These are phyloP conservation scores for Microcos paniculata DNA, from an alignment of 345 rosid species.

Conservation along the genomic window DNA sequence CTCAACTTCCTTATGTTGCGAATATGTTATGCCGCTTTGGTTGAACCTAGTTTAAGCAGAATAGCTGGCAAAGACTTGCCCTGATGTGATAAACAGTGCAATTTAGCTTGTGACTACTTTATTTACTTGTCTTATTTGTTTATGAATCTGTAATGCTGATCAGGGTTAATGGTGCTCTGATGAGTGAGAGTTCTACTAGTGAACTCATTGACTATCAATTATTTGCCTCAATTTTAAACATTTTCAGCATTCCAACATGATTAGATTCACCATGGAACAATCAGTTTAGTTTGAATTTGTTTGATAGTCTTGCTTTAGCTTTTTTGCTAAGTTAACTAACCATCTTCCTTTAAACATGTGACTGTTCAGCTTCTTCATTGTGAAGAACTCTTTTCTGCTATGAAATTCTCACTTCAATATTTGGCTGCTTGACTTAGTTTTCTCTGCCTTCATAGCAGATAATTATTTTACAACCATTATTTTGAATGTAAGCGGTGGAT, in stretches of 20 bases:
- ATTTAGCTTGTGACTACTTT: not conserved
- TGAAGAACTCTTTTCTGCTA: not conserved
- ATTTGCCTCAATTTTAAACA: not conserved
- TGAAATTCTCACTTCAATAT: not conserved
- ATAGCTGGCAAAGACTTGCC: not conserved
- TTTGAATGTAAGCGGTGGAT: not conserved
- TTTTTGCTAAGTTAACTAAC: not conserved
- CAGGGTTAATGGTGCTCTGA: not conserved
- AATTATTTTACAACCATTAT: not conserved
- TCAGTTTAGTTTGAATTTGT: not conserved
- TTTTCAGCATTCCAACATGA: not conserved
- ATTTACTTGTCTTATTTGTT: not conserved
- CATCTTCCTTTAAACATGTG: not conserved
- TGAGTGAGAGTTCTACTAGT: not conserved
- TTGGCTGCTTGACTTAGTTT: not conserved
- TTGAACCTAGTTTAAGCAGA: not conserved
- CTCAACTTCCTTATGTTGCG: no score
- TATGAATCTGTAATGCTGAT: not conserved
- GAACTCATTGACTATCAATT: not conserved
- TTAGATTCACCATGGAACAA: not conserved
- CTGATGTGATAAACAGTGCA: not conserved
- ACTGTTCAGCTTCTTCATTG: not conserved
- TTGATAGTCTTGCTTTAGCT: not conserved
- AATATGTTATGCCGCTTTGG: not conserved
- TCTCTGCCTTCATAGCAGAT: not conserved